Evolutionary conservation across 306 rosid species (phyloP).

Genomic region (Coriaria nepalensis): DNA sequence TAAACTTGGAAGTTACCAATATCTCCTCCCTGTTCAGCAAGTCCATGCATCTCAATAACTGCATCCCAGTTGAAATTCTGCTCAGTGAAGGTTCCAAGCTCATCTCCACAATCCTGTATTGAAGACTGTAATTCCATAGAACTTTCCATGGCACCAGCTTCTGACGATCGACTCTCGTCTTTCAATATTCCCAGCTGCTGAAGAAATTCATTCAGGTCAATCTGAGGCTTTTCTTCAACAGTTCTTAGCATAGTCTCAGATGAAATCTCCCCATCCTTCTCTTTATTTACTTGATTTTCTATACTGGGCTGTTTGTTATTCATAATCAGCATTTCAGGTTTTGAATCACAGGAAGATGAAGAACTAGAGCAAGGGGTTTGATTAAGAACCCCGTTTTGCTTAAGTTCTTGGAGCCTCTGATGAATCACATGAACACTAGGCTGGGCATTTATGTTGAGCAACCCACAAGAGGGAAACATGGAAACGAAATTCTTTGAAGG

Average conservation of each 20-base stretch:
- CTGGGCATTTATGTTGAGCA: conserved; percentile 80
- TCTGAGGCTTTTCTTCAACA: conserved; percentile 73
- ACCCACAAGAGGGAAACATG: conserved; percentile 65
- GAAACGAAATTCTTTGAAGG: conserved; percentile 84
- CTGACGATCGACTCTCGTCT: conserved; percentile 31
- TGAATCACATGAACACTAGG: conserved; percentile 96
- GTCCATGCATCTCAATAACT: conserved; percentile 53
- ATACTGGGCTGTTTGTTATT: conserved; percentile 10
- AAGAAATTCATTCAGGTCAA: conserved; percentile 94
- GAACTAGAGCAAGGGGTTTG: conserved; percentile 21
- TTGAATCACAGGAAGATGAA: conserved; percentile 36
- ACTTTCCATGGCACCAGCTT: conserved; percentile 24
- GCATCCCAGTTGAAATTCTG: conserved; percentile 62
- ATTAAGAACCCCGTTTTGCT: conserved; percentile 32
- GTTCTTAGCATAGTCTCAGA: conserved; percentile 21
- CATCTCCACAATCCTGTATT: conserved; percentile 21
- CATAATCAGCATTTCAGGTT: conserved; percentile 16
- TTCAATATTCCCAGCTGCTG: conserved; percentile 77
- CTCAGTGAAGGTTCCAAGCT: conserved; percentile 44
- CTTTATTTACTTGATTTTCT: conserved; percentile 13
- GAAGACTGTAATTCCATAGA: conserved; percentile 31
- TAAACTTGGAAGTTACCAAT: conserved; percentile 29
- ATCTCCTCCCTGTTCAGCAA: conserved; percentile 40
- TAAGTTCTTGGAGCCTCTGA: conserved; percentile 71
- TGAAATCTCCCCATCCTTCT: conserved; percentile 20